These are phyloP conservation scores for Gelatoporia subvermispora DNA, from an alignment of 768 basidiomycete species.

Conservation along the genomic window DNA sequence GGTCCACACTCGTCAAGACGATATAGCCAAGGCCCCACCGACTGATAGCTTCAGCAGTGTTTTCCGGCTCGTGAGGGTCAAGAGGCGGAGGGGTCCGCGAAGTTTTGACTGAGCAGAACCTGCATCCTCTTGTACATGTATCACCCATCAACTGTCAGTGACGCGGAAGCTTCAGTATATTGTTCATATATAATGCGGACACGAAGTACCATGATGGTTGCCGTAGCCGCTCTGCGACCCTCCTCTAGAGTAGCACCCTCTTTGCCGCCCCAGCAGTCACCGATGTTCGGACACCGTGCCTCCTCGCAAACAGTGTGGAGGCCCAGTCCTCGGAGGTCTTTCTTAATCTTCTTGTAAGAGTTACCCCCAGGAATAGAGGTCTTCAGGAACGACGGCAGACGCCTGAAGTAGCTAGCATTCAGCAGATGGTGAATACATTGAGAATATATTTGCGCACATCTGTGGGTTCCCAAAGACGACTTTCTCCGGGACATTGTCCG, in stretches of 20 bases:
- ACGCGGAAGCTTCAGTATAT: slow-evolving; percentile 1
- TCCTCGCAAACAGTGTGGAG: slow-evolving; percentile 98
- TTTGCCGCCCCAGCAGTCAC: slow-evolving; percentile 98
- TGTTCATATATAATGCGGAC: background rate
- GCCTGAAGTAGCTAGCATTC: slow-evolving; percentile 39
- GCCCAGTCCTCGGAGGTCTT: slow-evolving; percentile 85
- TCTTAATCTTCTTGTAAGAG: slow-evolving; percentile 91
- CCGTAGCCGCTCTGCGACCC: slow-evolving; percentile 81
- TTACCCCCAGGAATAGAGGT: slow-evolving; percentile 86
- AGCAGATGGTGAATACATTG: background rate
- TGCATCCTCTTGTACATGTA: slow-evolving; percentile 95
- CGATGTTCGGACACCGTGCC: slow-evolving; percentile 97
- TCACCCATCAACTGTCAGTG: slow-evolving; percentile 95
- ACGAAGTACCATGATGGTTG: slow-evolving; percentile 98
- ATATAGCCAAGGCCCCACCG: slow-evolving; percentile 99
- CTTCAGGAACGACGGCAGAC: slow-evolving; percentile 84
- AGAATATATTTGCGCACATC: slow-evolving; percentile 40
- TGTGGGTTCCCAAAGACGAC: slow-evolving; percentile 69
- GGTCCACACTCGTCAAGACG: slow-evolving; percentile 92
- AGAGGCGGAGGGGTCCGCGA: slow-evolving; percentile 82
- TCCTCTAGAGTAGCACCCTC: slow-evolving; percentile 60
- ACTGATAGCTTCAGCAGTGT: slow-evolving; percentile 96
- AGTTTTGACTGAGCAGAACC: slow-evolving; percentile 97
- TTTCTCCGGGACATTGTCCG: slow-evolving; percentile 50
- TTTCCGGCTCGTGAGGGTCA: slow-evolving; percentile 95